A percentile compares a stretch with the other conserved stretches of the same genome.
Conservation (phyloP, 331 rosid species). For the Rosa hybrid region DNA sequence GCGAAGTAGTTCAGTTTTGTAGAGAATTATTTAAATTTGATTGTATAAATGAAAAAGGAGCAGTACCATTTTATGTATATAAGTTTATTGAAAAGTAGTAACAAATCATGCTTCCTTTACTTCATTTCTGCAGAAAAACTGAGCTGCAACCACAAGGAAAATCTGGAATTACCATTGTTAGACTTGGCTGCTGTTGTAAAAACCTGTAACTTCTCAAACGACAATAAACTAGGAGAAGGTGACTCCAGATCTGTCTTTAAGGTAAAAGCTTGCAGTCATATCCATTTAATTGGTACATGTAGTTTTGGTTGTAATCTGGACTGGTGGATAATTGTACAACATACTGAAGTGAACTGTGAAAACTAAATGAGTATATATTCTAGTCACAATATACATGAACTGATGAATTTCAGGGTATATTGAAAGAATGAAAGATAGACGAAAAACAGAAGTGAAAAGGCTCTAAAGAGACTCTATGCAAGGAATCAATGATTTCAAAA, state of each 20-base stretch:
- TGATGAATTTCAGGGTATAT: constrained; percentile 28
- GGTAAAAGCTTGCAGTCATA: constrained; percentile 9
- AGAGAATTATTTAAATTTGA: too few relatives aligned
- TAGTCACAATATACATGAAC: neutral
- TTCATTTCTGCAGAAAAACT: neutral
- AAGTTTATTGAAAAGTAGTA: too few relatives aligned
- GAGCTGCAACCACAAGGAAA: constrained; percentile 2
- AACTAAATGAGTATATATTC: neutral
- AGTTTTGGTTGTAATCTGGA: neutral
- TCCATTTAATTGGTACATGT: neutral
- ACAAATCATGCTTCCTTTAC: neutral
- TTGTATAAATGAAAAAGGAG: too few relatives aligned
- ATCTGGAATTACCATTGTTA: constrained; percentile 27
- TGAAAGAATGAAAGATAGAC: constrained; percentile 23
- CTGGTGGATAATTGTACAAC: neutral
- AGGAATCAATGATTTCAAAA: constrained; percentile 13
- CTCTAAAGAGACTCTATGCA: neutral
- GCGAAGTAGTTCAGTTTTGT: too few relatives aligned
- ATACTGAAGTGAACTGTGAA: neutral
- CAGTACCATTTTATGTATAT: too few relatives aligned
- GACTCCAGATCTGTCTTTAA: constrained; percentile 42
- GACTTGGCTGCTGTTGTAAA: constrained; percentile 22
- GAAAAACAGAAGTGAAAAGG: constrained; percentile 15
- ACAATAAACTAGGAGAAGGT: constrained; percentile 32
- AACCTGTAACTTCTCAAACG: constrained; percentile 31